phyloP scores from a whole-genome alignment of 495 filamentous ascomycete genomes.

The Cudoniella acicularis region DNA sequence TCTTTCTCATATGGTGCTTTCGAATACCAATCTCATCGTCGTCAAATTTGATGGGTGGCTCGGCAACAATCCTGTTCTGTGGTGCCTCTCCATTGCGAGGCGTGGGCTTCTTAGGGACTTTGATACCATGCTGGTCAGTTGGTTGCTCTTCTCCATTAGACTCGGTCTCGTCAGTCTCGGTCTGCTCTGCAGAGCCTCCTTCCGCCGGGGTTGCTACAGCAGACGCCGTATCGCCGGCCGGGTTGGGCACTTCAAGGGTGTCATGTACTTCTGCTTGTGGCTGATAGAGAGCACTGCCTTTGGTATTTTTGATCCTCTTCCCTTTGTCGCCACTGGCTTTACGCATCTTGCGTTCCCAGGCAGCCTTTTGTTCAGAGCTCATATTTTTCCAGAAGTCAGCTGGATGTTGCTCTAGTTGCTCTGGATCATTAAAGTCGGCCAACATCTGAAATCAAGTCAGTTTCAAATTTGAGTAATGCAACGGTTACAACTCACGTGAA shows the following conservation, averaged over 20 bases:
- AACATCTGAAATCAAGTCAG: neutral
- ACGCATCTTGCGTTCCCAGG: neutral
- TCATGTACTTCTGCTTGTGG: neutral
- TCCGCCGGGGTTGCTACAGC: neutral
- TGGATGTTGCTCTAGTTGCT: constrained; percentile 11
- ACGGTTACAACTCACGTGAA: constrained; percentile 6
- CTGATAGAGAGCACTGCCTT: constrained; percentile 1
- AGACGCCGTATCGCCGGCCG: neutral
- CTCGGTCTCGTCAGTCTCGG: neutral
- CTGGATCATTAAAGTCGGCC: neutral
- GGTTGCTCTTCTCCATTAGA: constrained; percentile 10
- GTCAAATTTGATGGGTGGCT: constrained; percentile 14
- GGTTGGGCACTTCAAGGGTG: neutral
- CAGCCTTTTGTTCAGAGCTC: neutral
- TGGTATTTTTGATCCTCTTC: neutral
- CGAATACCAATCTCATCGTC: constrained; percentile 22
- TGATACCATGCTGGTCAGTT: constrained; percentile 13
- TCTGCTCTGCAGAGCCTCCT: constrained; percentile 3
- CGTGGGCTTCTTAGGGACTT: constrained; percentile 12
- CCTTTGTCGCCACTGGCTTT: constrained; percentile 1
- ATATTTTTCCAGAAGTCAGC: constrained; percentile 8
- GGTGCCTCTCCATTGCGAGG: constrained; percentile 1
- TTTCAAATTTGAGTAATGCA: neutral
- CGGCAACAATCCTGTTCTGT: constrained; percentile 14
- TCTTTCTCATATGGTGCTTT: constrained; percentile 3